Percentiles rank a stretch among this genome's conserved stretches.
phyloP scores from a whole-genome alignment of 2,329 filamentous ascomycete species.

The Dothideomycetidae sp. region DNA sequence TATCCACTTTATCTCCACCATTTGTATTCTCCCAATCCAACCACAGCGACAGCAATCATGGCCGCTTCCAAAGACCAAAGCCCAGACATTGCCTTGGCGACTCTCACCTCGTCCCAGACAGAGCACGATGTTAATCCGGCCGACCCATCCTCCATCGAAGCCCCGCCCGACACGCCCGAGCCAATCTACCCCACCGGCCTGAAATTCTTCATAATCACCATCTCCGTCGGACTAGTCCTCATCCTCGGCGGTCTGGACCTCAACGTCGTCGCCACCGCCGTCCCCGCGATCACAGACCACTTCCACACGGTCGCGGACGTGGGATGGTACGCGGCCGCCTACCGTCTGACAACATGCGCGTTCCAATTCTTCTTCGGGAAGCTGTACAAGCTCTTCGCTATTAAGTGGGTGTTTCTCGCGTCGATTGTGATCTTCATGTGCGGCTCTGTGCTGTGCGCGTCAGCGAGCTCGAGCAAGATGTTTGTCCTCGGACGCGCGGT shows the following conservation, averaged over 20 bases:
- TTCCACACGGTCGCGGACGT: conserved; percentile 32
- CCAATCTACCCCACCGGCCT: conserved; percentile 1
- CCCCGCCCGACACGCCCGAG: background rate
- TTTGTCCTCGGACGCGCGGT: conserved; percentile 20
- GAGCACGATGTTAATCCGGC: too few species aligned
- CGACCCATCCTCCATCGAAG: too few species aligned
- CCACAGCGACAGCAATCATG: too few species aligned
- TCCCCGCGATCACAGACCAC: conserved; percentile 24
- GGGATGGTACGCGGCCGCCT: conserved; percentile 28
- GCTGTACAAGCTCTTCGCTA: conserved; percentile 22
- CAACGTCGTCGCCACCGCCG: conserved; percentile 1
- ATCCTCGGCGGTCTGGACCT: background rate
- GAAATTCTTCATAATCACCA: background rate
- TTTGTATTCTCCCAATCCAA: too few species aligned
- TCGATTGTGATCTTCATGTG: conserved; percentile 10
- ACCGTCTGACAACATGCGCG: conserved; percentile 12
- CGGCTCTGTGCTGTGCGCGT: conserved; percentile 39
- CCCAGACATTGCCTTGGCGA: too few species aligned
- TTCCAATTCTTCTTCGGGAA: conserved; percentile 19
- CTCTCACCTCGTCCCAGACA: too few species aligned
- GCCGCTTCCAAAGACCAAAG: too few species aligned
- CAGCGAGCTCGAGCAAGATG: conserved; percentile 31
- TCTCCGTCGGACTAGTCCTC: background rate
- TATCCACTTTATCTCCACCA: too few species aligned
- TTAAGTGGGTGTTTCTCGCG: conserved; percentile 18